These are phyloP conservation scores for Rhytidhysteron rufulum DNA, from an alignment of 2,329 filamentous ascomycete genomes.

Conservation along the genomic window DNA sequence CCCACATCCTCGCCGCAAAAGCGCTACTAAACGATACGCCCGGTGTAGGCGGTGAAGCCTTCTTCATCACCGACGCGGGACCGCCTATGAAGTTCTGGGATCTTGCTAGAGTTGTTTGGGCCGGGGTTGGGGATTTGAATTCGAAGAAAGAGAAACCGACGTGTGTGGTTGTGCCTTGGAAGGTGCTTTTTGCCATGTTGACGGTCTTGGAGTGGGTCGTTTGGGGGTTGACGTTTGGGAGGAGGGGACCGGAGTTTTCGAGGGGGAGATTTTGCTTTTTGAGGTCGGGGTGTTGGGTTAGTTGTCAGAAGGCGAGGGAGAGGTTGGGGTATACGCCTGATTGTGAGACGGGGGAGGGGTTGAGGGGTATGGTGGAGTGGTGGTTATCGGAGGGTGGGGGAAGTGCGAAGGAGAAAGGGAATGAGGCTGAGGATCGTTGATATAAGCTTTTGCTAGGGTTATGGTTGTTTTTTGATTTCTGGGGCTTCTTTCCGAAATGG, in stretches of 20 bases:
- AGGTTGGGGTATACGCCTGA: conserved; percentile 14
- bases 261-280: neutral
- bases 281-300: conserved; percentile 3
- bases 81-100: conserved; percentile 12
- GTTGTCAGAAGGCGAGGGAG: conserved; percentile 14
- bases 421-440: no score
- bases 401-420: no score
- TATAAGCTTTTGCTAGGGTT: no score
- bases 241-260: neutral
- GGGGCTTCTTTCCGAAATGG: no score
- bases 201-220: conserved; percentile 1
- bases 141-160: neutral
- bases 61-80: conserved; percentile 12
- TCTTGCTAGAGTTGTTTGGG: conserved; percentile 7
- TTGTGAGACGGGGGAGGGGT: conserved; percentile 14
- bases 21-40: conserved; percentile 7
- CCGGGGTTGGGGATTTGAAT: conserved; percentile 5
- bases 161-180: conserved; percentile 2
- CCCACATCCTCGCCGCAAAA: conserved; percentile 11
- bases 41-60: conserved; percentile 11
- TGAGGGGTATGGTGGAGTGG: no score
- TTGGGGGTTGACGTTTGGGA: conserved; percentile 4
- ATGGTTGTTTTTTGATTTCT: no score
- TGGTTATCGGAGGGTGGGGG: no score
- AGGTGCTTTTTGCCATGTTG: neutral